phyloP scores from a whole-genome alignment of 2,329 filamentous ascomycete genomes.

The Nigrospora osmanthi region DNA sequence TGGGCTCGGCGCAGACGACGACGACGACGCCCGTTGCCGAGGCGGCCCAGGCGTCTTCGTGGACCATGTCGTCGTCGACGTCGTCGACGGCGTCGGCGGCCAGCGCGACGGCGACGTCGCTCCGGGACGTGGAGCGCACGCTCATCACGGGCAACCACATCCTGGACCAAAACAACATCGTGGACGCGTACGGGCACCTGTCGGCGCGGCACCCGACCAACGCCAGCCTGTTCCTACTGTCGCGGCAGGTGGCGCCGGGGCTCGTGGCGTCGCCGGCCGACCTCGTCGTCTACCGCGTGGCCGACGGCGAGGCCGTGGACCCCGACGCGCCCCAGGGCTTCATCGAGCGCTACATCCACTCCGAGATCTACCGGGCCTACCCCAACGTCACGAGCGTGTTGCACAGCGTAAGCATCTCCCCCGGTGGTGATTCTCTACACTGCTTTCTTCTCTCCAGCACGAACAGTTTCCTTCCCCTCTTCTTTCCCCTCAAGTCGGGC shows the following conservation, averaged over 20 bases:
- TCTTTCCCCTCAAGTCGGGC: too few relatives aligned
- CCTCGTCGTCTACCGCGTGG: conserved; percentile 36
- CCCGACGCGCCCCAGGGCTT: conserved; percentile 27
- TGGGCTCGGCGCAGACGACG: too few relatives aligned
- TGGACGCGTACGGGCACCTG: conserved; percentile 43
- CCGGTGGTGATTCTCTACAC: too few relatives aligned
- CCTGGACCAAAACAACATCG: conserved; percentile 38
- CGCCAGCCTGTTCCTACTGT: conserved; percentile 37
- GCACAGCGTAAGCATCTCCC: too few relatives aligned
- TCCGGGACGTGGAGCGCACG: conserved; percentile 1
- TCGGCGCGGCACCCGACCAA: conserved; percentile 41
- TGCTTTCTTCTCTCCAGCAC: too few relatives aligned
- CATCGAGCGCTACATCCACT: conserved; percentile 10
- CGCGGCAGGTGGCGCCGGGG: conserved; percentile 36
- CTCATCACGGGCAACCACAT: conserved; percentile 42
- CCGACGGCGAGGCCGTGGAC: conserved; percentile 31
- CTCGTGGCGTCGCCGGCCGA: conserved; percentile 33
- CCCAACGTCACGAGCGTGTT: conserved; percentile 5
- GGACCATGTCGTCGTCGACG: too few relatives aligned
- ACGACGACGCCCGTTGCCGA: too few relatives aligned
- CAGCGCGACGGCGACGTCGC: too few relatives aligned
- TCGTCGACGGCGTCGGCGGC: too few relatives aligned
- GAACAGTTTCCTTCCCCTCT: too few relatives aligned
- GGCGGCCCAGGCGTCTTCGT: too few relatives aligned
- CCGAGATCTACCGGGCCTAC: conserved; percentile 10